A percentile compares a stretch with the other conserved stretches of the same genome.
Evolutionary conservation across 192 early-diverging fungal genomes (phyloP).

Genomic region (Rhizophlyctis rosea): DNA sequence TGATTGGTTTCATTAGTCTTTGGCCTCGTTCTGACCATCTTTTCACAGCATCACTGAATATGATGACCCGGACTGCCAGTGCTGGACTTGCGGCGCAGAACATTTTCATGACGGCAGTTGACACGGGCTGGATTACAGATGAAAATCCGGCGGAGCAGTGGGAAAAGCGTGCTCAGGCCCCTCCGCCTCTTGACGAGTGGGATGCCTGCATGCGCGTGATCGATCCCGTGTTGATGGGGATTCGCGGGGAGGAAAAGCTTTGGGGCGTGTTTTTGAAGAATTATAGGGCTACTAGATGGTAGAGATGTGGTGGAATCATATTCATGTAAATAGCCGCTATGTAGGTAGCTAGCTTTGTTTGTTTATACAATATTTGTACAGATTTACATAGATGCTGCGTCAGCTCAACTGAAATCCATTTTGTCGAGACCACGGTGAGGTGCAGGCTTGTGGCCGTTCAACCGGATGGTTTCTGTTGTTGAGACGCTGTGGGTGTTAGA

Average conservation of each 20-base stretch:
- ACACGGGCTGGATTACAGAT: constrained; percentile 62
- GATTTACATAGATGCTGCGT: no score
- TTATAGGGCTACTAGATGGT: constrained; percentile 53
- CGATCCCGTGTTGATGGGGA: constrained; percentile 50
- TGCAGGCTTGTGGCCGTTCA: no score
- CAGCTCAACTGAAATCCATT: no score
- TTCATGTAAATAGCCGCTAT: no score
- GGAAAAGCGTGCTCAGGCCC: constrained; percentile 36
- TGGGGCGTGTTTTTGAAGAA: constrained; percentile 60
- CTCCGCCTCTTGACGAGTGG: constrained; percentile 55
- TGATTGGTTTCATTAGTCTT: not conserved
- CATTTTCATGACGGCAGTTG: constrained; percentile 59
- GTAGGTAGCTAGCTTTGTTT: no score
- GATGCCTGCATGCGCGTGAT: constrained; percentile 53
- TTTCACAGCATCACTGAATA: constrained; percentile 45
- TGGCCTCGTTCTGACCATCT: constrained; percentile 14
- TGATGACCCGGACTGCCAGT: constrained; percentile 56
- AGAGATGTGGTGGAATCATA: no score
- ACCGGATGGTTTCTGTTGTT: no score
- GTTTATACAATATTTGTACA: no score
- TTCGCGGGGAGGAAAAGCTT: constrained; percentile 43
- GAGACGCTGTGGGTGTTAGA: no score
- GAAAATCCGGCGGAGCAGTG: constrained; percentile 51
- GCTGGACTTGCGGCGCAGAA: constrained; percentile 39
- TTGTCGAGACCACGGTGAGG: no score